Conservation (phyloP, 2,329 filamentous ascomycete species). For the Dactylellina drechsleri region DNA sequence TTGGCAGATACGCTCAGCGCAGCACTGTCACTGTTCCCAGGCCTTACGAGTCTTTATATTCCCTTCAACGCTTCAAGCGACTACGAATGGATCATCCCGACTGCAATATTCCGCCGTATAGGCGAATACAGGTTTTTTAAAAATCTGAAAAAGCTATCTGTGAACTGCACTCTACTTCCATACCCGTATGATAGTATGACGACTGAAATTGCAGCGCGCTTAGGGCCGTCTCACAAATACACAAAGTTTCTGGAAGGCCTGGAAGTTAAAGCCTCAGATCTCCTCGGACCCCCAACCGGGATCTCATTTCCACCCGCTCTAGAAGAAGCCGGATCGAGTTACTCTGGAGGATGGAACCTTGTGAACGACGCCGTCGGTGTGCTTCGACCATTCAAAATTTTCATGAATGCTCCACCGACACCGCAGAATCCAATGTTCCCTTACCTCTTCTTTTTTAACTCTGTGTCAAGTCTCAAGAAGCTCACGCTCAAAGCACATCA, state of each 20-base stretch:
- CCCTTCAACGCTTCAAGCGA: background rate
- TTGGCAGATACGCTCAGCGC: background rate
- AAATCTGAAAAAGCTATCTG: slow-evolving; percentile 1
- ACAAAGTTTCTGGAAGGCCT: background rate
- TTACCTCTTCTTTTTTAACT: background rate
- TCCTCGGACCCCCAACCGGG: background rate
- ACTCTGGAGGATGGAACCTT: background rate
- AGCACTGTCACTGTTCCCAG: background rate
- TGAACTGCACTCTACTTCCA: background rate
- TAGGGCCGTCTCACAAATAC: background rate
- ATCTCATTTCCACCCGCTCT: background rate
- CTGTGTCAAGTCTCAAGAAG: background rate
- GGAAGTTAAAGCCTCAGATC: background rate
- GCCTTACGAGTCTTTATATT: background rate
- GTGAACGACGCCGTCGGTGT: background rate
- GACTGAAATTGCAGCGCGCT: background rate
- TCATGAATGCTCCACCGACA: background rate
- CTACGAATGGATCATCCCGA: background rate
- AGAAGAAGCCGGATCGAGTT: slow-evolving; percentile 8
- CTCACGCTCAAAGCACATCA: background rate
- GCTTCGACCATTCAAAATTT: background rate
- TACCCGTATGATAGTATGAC: background rate
- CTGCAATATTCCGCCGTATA: slow-evolving; percentile 2
- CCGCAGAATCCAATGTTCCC: background rate
- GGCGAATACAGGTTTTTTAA: background rate